Conservation (phyloP, 257 asterid genomes). For the Lycium ferocissimum region DNA sequence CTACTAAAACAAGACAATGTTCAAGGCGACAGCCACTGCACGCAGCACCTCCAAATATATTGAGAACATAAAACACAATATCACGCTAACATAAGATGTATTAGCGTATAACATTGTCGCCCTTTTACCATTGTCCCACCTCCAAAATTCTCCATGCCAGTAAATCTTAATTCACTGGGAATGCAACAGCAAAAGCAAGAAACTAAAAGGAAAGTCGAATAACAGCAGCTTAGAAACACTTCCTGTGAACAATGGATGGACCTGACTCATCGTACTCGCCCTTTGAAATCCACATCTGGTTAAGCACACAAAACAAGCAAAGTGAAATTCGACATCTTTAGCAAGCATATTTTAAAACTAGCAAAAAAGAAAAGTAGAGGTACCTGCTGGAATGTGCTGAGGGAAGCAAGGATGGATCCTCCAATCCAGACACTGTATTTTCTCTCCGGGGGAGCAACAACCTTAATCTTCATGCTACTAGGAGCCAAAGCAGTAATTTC, state of each 20-base stretch:
- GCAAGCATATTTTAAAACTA: neutral
- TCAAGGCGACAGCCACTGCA: neutral
- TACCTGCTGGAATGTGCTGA: neutral
- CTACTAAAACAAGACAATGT: neutral
- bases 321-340: neutral
- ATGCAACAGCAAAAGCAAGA: neutral
- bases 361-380: neutral
- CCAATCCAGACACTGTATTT: neutral
- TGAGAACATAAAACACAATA: neutral
- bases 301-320: neutral
- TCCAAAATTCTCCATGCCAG: neutral
- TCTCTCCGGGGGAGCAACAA: neutral
- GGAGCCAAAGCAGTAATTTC: neutral
- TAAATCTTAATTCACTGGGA: neutral
- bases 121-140: neutral
- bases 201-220: too few relatives aligned
- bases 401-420: neutral
- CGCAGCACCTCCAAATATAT: neutral
- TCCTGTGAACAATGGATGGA: constrained; percentile 1
- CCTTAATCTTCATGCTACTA: neutral
- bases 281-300: constrained; percentile 13
- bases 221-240: neutral
- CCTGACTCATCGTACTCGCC: neutral
- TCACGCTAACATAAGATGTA: neutral
- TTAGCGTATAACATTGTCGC: neutral